A percentile compares a stretch with the other conserved stretches of the same genome.
These are phyloP conservation scores for Zygoascus meyerae DNA, from an alignment of 1,139 yeast species.

Conservation along the genomic window DNA sequence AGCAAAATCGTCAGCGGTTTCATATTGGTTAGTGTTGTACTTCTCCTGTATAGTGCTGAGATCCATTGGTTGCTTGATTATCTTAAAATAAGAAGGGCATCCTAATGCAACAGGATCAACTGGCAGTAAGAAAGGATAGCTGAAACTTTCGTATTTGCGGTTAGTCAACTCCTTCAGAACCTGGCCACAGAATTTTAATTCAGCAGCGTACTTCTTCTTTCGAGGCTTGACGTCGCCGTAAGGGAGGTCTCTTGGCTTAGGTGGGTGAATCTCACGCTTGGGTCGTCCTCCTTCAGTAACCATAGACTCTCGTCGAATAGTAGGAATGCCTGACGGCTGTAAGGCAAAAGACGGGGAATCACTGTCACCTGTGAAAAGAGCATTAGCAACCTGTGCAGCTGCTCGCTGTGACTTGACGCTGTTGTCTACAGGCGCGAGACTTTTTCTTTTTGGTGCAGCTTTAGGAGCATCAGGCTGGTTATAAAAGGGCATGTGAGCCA, in stretches of 20 bases:
- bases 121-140: conserved; percentile 88
- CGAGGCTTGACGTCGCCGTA: conserved; percentile 75
- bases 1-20: conserved; percentile 83
- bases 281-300: conserved; percentile 64
- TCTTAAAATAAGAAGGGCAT: conserved; percentile 81
- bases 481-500: conserved; percentile 84
- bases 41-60: conserved; percentile 77
- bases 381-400: conserved; percentile 18
- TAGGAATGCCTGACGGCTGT: conserved; percentile 46
- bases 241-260: conserved; percentile 88
- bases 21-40: conserved; percentile 79
- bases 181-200: conserved; percentile 78
- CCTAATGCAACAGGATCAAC: conserved; percentile 94
- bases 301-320: conserved; percentile 58
- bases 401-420: conserved; percentile 27
- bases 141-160: conserved; percentile 76
- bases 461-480: conserved; percentile 48
- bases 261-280: conserved; percentile 94
- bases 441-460: conserved; percentile 25
- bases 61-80: conserved; percentile 93
- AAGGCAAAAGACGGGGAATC: conserved; percentile 33
- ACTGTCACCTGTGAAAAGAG: conserved; percentile 13
- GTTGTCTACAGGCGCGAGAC: conserved; percentile 26
- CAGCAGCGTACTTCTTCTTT: conserved; percentile 86
- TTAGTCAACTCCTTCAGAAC: conserved; percentile 74